Evolutionary conservation across 2,329 filamentous ascomycete genomes (phyloP).

Genomic region (Hymenoscyphus salicellus): DNA sequence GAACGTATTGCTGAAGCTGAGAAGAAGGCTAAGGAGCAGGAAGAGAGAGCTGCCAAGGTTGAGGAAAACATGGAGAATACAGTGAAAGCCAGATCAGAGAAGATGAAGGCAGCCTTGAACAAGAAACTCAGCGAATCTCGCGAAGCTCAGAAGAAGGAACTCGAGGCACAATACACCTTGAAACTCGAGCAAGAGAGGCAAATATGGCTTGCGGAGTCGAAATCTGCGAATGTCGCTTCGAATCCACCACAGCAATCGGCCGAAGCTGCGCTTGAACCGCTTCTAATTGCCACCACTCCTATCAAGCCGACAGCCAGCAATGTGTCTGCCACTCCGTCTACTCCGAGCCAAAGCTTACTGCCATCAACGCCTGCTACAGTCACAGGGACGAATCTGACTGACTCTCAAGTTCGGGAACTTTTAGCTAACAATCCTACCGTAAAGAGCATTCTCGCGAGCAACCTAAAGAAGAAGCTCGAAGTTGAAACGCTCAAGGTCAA

Average conservation of each 20-base stretch:
- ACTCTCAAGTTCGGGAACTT: slow-evolving; percentile 56
- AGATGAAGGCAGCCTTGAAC: slow-evolving; percentile 66
- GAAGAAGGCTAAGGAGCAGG: slow-evolving; percentile 60
- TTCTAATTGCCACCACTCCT: slow-evolving; percentile 40
- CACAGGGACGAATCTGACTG: slow-evolving; percentile 44
- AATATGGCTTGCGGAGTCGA: slow-evolving; percentile 57
- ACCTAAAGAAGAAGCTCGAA: slow-evolving; percentile 69
- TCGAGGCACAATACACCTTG: slow-evolving; percentile 46
- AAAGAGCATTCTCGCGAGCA: slow-evolving; percentile 56
- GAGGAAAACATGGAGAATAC: slow-evolving; percentile 60
- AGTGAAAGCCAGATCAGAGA: slow-evolving; percentile 63
- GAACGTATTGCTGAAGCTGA: slow-evolving; percentile 60
- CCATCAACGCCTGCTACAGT: slow-evolving; percentile 7
- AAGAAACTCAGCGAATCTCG: slow-evolving; percentile 61
- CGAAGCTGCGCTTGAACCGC: slow-evolving; percentile 7
- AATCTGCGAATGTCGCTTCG: slow-evolving; percentile 20
- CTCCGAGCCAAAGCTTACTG: slow-evolving; percentile 24
- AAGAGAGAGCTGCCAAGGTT: slow-evolving; percentile 54
- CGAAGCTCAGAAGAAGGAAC: slow-evolving; percentile 52
- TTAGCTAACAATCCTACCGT: slow-evolving; percentile 52
- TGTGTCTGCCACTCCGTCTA: slow-evolving; percentile 18
- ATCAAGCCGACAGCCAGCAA: slow-evolving; percentile 35
- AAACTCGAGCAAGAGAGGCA: slow-evolving; percentile 61
- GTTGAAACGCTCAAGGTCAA: slow-evolving; percentile 60
- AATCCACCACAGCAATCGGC: slow-evolving; percentile 4